These are phyloP conservation scores for Pythium brassicae DNA, from an alignment of 352 stramenopile genomes.

Conservation along the genomic window DNA sequence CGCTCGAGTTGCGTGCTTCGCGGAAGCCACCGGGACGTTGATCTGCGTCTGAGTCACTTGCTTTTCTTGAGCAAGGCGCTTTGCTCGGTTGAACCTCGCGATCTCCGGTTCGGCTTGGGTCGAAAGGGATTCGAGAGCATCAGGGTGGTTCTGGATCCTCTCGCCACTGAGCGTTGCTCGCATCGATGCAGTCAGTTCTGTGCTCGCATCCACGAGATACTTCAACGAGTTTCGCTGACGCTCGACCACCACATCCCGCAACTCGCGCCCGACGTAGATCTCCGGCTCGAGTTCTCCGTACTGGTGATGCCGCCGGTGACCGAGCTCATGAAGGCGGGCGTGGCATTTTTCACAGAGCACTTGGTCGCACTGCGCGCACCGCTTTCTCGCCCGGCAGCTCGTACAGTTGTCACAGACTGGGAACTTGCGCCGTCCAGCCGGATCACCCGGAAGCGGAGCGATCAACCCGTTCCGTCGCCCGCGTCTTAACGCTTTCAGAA, in stretches of 20 bases:
- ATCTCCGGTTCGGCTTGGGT: constrained; percentile 31
- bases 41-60: constrained; percentile 51
- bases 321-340: constrained; percentile 48
- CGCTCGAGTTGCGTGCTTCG: constrained; percentile 31
- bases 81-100: constrained; percentile 41
- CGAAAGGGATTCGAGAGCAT: too few relatives aligned
- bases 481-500: constrained; percentile 27
- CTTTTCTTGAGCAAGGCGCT: constrained; percentile 42
- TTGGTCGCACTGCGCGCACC: constrained; percentile 50
- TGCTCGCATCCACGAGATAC: constrained; percentile 18
- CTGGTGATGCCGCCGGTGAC: constrained; percentile 39
- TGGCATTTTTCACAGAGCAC: constrained; percentile 61
- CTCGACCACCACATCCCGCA: constrained; percentile 11
- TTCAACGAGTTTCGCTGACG: constrained; percentile 30
- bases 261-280: constrained; percentile 22
- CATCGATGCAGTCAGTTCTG: constrained; percentile 27
- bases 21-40: constrained; percentile 39
- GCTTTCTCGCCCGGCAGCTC: constrained; percentile 32
- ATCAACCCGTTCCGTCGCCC: constrained; percentile 55
- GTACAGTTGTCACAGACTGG: constrained; percentile 54
- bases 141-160: background rate
- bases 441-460: constrained; percentile 35
- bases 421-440: constrained; percentile 30
- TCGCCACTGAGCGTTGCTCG: constrained; percentile 17
- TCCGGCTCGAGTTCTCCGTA: constrained; percentile 39